Percentiles rank a stretch among this genome's conserved stretches.
Conservation (phyloP, 1,284 basidiomycete genomes). For the Rhizopogon hawkerae region DNA sequence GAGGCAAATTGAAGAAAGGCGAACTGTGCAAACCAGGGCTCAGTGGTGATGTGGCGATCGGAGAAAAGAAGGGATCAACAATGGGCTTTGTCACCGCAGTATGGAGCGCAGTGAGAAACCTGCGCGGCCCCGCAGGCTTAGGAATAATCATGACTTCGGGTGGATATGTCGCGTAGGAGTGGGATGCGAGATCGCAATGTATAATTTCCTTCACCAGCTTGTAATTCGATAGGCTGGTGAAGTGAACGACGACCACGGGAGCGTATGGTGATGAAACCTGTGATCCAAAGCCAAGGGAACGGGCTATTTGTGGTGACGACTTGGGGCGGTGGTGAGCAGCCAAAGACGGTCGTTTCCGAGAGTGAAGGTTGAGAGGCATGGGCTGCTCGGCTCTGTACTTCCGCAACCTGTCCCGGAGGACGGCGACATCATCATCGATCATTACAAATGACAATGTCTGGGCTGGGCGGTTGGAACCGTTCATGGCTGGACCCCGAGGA, state of each 20-base stretch:
- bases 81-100: slow-evolving; percentile 77
- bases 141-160: slow-evolving; percentile 92
- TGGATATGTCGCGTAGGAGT: slow-evolving; percentile 28
- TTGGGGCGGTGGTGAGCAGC: slow-evolving; percentile 61
- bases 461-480: slow-evolving; percentile 17
- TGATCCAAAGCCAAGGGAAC: slow-evolving; percentile 36
- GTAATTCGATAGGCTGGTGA: slow-evolving; percentile 84
- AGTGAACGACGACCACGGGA: slow-evolving; percentile 69
- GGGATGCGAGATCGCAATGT: slow-evolving; percentile 53
- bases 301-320: slow-evolving; percentile 69
- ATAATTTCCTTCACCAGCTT: slow-evolving; percentile 82
- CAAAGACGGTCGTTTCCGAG: slow-evolving; percentile 69
- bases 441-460: slow-evolving; percentile 57
- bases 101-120: slow-evolving; percentile 83
- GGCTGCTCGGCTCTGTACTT: slow-evolving; percentile 51
- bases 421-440: slow-evolving; percentile 81
- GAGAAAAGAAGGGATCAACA: slow-evolving; percentile 83
- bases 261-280: slow-evolving; percentile 22
- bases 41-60: slow-evolving; percentile 86
- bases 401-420: slow-evolving; percentile 64
- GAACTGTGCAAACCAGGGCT: slow-evolving; percentile 49
- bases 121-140: slow-evolving; percentile 88
- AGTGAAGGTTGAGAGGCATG: slow-evolving; percentile 34
- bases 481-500: slow-evolving; percentile 9
- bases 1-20: slow-evolving; percentile 35